Evolutionary conservation across 179 eudicot genomes (phyloP), one percentile per base, ranked within the genome.

Genomic region (Sideroxylon spinosum): DNA sequence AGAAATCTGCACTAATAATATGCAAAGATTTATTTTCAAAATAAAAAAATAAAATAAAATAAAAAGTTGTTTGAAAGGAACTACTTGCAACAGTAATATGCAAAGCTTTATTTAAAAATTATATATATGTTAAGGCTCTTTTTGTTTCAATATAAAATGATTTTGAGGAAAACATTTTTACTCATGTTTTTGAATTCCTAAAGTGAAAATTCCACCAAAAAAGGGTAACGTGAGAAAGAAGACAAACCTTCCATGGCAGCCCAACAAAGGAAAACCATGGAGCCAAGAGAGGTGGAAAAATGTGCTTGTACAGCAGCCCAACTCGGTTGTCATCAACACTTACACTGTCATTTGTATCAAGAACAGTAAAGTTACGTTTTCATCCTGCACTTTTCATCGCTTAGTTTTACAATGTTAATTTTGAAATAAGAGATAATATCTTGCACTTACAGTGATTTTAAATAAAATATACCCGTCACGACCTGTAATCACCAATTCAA

Each of bases 211-310:
- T 16, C 28, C 37, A 50, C 17, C 9, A 50, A 70, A 60, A 62
- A 6, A 10, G 71, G 48, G 73, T 16, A 74, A 71, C 11, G 6
- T 32, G 22, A 20, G 19, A 22, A 64, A 75, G 12, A 26, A 14
- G 37, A 3, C 73, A 55, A 66, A 95, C 98, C 95, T 88, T 90
- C 95, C 91, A 93, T 26, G 98, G 93, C 64, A 95, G 71, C 44
- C 98, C 99, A 55, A 95, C 89, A 75, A 93, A 95, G 16, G 99
- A 93, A 75, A 95, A 90, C 77, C 84, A 76, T 20, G 99, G 99
- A 63, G 98, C 95, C 50, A 95, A 82, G 32, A 82, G 79, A 20
- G 98, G 98, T 17, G 98, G 97, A 80, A 93, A 95, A 46, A 95
- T 80, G 66, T 95, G 99, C 90, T 95, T 83, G 87, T 95, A 95